phyloP scores from a whole-genome alignment of 2,329 filamentous ascomycete genomes.

The Alternaria atra region DNA sequence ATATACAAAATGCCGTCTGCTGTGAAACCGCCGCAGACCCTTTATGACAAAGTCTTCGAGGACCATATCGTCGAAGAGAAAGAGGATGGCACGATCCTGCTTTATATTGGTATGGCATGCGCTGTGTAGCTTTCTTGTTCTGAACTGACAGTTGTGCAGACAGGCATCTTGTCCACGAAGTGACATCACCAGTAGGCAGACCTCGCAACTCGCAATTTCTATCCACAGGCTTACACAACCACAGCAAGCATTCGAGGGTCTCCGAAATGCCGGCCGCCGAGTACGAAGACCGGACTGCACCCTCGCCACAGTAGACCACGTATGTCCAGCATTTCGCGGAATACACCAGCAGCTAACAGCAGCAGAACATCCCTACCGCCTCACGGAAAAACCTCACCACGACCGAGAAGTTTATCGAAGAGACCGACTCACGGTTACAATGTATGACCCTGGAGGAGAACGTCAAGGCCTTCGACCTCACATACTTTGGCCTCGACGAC shows the following conservation, averaged over 20 bases:
- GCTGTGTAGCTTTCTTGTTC: not conserved
- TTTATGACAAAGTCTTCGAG: slow-evolving; percentile 98
- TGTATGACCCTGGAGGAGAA: slow-evolving; percentile 97
- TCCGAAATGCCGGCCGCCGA: slow-evolving; percentile 85
- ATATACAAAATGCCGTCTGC: slow-evolving; percentile 75
- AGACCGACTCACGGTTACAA: slow-evolving; percentile 91
- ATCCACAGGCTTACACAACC: slow-evolving; percentile 22
- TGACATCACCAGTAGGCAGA: slow-evolving; percentile 83
- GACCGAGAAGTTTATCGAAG: slow-evolving; percentile 91
- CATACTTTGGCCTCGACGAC: slow-evolving; percentile 95
- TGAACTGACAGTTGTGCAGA: slow-evolving; percentile 62
- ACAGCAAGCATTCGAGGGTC: slow-evolving; percentile 95
- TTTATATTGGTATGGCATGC: slow-evolving; percentile 84
- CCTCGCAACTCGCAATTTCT: slow-evolving; percentile 2
- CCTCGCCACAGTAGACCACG: slow-evolving; percentile 94
- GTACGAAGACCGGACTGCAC: slow-evolving; percentile 97
- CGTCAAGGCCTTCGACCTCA: slow-evolving; percentile 94
- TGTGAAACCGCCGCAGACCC: slow-evolving; percentile 77
- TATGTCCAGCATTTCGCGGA: slow-evolving; percentile 59
- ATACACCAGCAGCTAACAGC: slow-evolving; percentile 22
- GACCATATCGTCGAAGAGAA: slow-evolving; percentile 96
- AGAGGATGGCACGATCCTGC: slow-evolving; percentile 87
- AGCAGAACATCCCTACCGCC: slow-evolving; percentile 88
- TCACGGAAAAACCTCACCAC: slow-evolving; percentile 93
- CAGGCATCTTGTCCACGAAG: slow-evolving; percentile 96